Evolutionary conservation across 2,329 filamentous ascomycete genomes (phyloP).

Genomic region (Arthrinium phaeospermum): DNA sequence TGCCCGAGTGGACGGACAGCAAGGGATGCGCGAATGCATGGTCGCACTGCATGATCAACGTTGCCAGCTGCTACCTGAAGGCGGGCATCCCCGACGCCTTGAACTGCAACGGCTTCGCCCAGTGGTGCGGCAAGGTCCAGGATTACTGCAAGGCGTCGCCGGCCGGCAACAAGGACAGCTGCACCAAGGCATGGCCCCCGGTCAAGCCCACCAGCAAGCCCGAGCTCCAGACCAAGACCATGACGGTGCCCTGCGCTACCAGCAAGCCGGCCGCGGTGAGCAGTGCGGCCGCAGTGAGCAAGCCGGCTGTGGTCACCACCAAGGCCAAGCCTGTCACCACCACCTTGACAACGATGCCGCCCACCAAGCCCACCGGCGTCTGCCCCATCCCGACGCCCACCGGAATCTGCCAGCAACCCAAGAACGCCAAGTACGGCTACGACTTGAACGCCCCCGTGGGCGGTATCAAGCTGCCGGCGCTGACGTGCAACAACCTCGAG

Average conservation of each 20-base stretch:
- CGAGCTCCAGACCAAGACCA: conserved; percentile 42
- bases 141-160: conserved; percentile 45
- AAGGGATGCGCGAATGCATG: conserved; percentile 48
- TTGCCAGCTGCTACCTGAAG: conserved; percentile 55
- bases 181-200: conserved; percentile 51
- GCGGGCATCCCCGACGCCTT: conserved; percentile 57
- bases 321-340: conserved; percentile 28
- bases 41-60: conserved; percentile 53
- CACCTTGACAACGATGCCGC: conserved; percentile 30
- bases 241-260: conserved; percentile 39
- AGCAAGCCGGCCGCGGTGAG: not conserved
- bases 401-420: conserved; percentile 60
- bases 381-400: conserved; percentile 53
- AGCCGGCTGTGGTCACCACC: conserved; percentile 35
- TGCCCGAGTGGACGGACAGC: conserved; percentile 54
- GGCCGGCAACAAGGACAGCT: conserved; percentile 36
- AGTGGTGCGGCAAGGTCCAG: conserved; percentile 55
- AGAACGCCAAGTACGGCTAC: conserved; percentile 67
- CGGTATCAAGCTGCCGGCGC: conserved; percentile 56
- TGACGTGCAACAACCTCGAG: conserved; percentile 60
- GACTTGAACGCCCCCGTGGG: conserved; percentile 65
- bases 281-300: not conserved
- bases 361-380: conserved; percentile 32
- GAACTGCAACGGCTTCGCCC: conserved; percentile 56
- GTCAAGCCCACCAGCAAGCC: conserved; percentile 44